Evolutionary conservation across 169 alveolate genomes (phyloP), one percentile per base, ranked within the genome.

Genomic region (Besnoitia besnoiti): DNA sequence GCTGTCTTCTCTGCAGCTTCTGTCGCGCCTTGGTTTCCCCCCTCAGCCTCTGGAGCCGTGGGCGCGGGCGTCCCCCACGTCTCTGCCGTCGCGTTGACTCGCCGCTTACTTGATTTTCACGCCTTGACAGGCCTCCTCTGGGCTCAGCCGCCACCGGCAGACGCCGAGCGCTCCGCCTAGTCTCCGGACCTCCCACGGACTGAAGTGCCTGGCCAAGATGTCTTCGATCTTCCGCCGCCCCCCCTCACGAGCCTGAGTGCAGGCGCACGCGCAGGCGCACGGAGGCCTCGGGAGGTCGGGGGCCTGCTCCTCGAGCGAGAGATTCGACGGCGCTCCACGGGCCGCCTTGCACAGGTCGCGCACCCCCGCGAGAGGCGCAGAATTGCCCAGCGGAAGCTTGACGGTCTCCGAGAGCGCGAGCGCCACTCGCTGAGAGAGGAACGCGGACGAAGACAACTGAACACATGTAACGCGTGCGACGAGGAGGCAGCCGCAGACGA

Each of bases 151-250:
- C 40, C 80, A 37, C 46, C 16, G 40, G 40, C 80, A 37, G 42
- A 67, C 47, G 44, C 80, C 80, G 80, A 67, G 80, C 1, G 80
- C 80, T 5, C 47, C 80, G 21, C 47, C 80, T 39, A 67, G 80
- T 30, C 80, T 39, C 24, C 40, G 46, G 24, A 67, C 24, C 42
- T 67, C 47, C 80, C 80, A 67, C 19, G 47, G 47, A 33, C 80
- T 67, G 80, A 39, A 67, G 40, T 37, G 47, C 33, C 2, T 67
- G 40, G 16, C 27, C 10, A 67, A 44, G n/a, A 67, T 24, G 21
- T 33, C 16, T 44, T 67, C 80, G 46, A 67, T 5, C 46, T 19
- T n/a, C 10, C 44, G 21, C 24, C 80, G 80, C 46, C 47, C 46
- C n/a, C n/a, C n/a, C n/a, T n/a, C n/a, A n/a, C n/a, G n/a, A n/a